Base-by-base conservation (phyloP, 495 filamentous ascomycete genomes). In the Neurospora sp. region DNA sequence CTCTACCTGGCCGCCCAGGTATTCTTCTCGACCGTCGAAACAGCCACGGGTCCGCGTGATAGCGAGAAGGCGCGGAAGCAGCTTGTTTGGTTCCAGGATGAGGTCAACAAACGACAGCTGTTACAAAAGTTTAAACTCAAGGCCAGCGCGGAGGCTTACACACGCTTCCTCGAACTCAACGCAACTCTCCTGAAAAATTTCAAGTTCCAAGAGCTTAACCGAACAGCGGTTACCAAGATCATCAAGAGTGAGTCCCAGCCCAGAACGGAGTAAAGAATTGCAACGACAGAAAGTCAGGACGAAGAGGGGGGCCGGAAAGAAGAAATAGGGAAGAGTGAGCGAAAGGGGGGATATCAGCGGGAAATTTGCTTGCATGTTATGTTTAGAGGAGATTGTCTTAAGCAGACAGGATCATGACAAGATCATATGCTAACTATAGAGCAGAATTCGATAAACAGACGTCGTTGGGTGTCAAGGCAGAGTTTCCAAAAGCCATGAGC, bases 401-500 rank as follows among this genome's bases (percentile, higher is more conserved):
- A 40, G 21, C 13, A 6, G 19, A 15, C 31, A 13, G 15, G 69
- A 21, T 21, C 15, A 28, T 40, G 34, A 69, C 66, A 9, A 38
- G 11, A n/a, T n/a, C 10, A 34, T 54, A 81, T 34, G 76, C 70
- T 24, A 70, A 38, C 17, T n/a, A 7, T n/a, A 15, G 8, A 11
- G 34, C 74, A 92, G 91, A 94, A 83, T 94, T 94, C 78, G 91
- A 93, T 80, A 94, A 94, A 80, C 87, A 89, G 66, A 94, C 92
- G 5, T 86, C 89, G 3, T 83, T 94, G 40, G 87, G 89, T n/a
- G 86, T 87, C 4, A 84, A 85, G 39, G 73, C 82, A 15, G 84
- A 75, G 1, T 89, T 92, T 71, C 85, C 89, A 4, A 79, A 82
- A 66, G 81, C 83, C 31, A 81, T 91, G 69, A 75, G 81, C 54